Evolutionary conservation across 169 alveolate species (phyloP), one percentile per base, ranked within the genome.

Genomic region (Eimeria necatrix): DNA sequence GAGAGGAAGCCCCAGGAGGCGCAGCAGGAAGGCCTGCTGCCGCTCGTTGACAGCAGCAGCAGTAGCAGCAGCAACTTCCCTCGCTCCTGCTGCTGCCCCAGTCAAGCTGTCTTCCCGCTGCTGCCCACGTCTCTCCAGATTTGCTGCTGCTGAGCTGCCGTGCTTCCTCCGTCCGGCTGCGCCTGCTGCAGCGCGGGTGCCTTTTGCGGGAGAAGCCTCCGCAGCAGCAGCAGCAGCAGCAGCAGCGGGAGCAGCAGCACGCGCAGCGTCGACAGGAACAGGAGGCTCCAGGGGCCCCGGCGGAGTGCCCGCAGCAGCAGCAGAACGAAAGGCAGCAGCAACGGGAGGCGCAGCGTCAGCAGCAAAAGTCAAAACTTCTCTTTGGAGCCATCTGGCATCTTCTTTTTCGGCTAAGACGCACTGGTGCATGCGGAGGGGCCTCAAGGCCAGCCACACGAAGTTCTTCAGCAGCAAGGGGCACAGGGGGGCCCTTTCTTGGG

Each of bases 381-480:
- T 48, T n/a, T 80, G 89, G 22, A 49, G 70, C 48, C 70, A 80
- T 9, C 60, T 93, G 56, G 95, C 95, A 22, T 95, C 95, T 46
- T 96, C 97, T 53, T 92, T 90, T 59, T 96, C 97, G 10, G 97
- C 97, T 18, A 96, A 78, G 53, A 96, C 93, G 59, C 97, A 96
- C 92, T 96, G 97, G 86, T 94, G 93, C 64, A 96, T 52, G 64
- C 96, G 94, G 6, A 96, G 96, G n/a, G 96, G 96, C 61, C 96
- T 96, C 48, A 94, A 53, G 46, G 94, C 95, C 16, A 96, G 94
- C 74, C 84, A 95, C 41, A 76, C 73, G 41, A 96, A 68, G 48
- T 96, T 96, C 81, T 96, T 96, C 88, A 95, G 83, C 48, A 96
- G 61, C 60, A 93, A 93, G 49, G 88, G 80, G 49, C 80, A 84